Evolutionary conservation across 2,329 filamentous ascomycete species (phyloP).

Genomic region (Xylariaceae sp.): DNA sequence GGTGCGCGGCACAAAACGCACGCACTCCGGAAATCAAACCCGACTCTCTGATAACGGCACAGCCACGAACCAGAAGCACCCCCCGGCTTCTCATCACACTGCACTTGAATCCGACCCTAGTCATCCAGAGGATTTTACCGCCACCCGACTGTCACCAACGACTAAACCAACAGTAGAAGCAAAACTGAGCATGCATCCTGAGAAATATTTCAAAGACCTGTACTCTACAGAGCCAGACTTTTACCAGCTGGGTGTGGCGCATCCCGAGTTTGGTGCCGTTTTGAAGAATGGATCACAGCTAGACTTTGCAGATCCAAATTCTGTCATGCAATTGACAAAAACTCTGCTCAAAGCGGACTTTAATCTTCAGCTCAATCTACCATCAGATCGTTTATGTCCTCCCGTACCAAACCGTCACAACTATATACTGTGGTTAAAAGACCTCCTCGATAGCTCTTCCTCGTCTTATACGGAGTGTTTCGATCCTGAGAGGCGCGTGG

Average conservation of each 20-base stretch:
- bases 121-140: neutral
- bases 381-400: slow-evolving; percentile 78
- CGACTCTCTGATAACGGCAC: too few relatives aligned
- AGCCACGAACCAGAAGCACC: too few relatives aligned
- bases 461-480: slow-evolving; percentile 47
- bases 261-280: slow-evolving; percentile 24
- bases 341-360: slow-evolving; percentile 76
- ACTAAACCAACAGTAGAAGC: neutral
- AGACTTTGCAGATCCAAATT: slow-evolving; percentile 75
- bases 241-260: slow-evolving; percentile 20
- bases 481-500: slow-evolving; percentile 46
- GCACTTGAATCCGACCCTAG: too few relatives aligned
- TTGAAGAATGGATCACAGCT: slow-evolving; percentile 47
- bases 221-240: slow-evolving; percentile 29
- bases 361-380: slow-evolving; percentile 66
- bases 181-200: slow-evolving; percentile 3
- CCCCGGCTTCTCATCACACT: too few relatives aligned
- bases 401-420: slow-evolving; percentile 78
- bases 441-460: slow-evolving; percentile 71
- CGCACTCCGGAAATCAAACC: slow-evolving; percentile 19
- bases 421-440: slow-evolving; percentile 87
- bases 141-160: neutral
- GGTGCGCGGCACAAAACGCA: slow-evolving; percentile 23
- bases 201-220: slow-evolving; percentile 25
- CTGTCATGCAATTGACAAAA: slow-evolving; percentile 79